Conservation (phyloP, 495 filamentous ascomycete species). For the Hypoxylon fuscum region DNA sequence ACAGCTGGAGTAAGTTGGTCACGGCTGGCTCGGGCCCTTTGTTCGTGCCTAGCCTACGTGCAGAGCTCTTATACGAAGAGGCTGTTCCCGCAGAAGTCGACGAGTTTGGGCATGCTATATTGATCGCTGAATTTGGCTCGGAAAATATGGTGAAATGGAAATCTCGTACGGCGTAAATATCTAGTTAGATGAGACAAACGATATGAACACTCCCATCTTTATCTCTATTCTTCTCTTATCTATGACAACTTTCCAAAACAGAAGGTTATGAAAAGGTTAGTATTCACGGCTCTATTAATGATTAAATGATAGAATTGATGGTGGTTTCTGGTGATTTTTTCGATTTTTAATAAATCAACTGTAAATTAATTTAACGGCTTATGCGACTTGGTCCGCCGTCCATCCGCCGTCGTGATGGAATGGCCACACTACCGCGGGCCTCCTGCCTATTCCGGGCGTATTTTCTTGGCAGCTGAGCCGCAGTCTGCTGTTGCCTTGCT, state of each 20-base stretch:
- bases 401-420: too few species aligned
- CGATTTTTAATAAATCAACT: too few species aligned
- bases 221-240: too few species aligned
- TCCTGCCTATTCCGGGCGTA: not conserved
- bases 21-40: not conserved
- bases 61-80: conserved; percentile 10
- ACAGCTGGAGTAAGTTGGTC: conserved; percentile 34
- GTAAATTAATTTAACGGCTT: too few species aligned
- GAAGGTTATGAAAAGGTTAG: not conserved
- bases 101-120: conserved; percentile 10
- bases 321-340: too few species aligned
- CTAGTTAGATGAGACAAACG: not conserved
- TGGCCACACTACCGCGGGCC: not conserved
- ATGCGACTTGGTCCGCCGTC: too few species aligned
- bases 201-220: too few species aligned
- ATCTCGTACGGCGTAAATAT: not conserved
- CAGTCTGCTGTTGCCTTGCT: not conserved
- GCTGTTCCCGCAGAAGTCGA: conserved; percentile 7
- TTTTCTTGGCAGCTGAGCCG: not conserved
- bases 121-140: not conserved
- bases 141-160: conserved; percentile 13
- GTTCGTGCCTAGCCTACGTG: conserved; percentile 12
- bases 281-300: too few species aligned
- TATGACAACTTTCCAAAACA: not conserved
- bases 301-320: too few species aligned